phyloP scores from a whole-genome alignment of 2,329 filamentous ascomycete genomes.

The Pseudogymnoascus sp. region DNA sequence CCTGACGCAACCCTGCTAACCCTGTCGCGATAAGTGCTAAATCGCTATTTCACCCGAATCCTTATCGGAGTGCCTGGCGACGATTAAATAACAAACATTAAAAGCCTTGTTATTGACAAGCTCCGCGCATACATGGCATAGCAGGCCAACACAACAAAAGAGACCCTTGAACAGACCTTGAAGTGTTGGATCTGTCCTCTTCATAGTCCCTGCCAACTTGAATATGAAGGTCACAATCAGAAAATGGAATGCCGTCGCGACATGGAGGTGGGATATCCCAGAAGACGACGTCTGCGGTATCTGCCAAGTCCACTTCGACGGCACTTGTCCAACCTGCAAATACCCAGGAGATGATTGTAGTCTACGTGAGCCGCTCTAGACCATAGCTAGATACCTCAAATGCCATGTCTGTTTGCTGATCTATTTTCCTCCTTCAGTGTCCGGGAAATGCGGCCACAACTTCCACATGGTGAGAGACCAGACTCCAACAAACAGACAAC shows the following conservation, averaged over 20 bases:
- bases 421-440: constrained; percentile 50
- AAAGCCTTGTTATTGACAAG: neutral
- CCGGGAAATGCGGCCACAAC: constrained; percentile 92
- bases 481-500: neutral
- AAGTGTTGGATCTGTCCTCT: neutral
- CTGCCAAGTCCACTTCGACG: constrained; percentile 95
- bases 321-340: constrained; percentile 95
- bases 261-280: constrained; percentile 96
- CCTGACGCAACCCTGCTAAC: constrained; percentile 7
- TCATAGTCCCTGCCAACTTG: neutral
- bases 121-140: neutral
- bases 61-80: neutral
- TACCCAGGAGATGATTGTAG: constrained; percentile 95
- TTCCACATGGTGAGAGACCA: constrained; percentile 76
- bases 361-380: constrained; percentile 57
- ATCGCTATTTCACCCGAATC: neutral
- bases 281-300: constrained; percentile 98
- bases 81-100: neutral
- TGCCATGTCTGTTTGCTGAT: neutral
- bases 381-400: neutral
- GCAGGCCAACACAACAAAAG: neutral
- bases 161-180: neutral
- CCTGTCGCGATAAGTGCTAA: constrained; percentile 3
- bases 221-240: constrained; percentile 92
- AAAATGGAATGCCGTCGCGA: constrained; percentile 88